These are phyloP conservation scores for Pichia gijzeniarum DNA, from an alignment of 805 yeast species.

Conservation along the genomic window DNA sequence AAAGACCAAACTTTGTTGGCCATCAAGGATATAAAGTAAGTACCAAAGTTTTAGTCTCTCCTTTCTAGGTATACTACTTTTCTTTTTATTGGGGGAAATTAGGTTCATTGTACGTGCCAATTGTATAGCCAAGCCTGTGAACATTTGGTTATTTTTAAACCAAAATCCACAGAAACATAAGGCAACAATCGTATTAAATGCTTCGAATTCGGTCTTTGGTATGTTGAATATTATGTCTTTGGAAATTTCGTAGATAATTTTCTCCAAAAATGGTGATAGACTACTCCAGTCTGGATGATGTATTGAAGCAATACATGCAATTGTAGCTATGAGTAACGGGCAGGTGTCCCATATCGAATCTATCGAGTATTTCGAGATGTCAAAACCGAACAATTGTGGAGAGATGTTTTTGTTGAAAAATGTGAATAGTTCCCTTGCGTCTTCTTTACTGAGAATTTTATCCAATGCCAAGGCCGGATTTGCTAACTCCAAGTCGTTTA, in stretches of 20 bases:
- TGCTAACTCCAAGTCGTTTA: neutral
- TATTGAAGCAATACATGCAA: constrained; percentile 55
- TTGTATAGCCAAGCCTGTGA: constrained; percentile 63
- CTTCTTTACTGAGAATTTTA: constrained; percentile 17
- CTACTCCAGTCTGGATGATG: constrained; percentile 41
- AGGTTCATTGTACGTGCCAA: constrained; percentile 50
- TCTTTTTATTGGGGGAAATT: constrained; percentile 24
- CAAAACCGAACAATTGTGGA: constrained; percentile 63
- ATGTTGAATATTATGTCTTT: constrained; percentile 30
- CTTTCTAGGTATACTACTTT: constrained; percentile 25
- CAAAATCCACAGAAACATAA: constrained; percentile 62
- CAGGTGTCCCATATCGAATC: constrained; percentile 47
- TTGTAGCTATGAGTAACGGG: constrained; percentile 52
- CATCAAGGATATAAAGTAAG: constrained; percentile 56
- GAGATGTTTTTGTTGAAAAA: constrained; percentile 51
- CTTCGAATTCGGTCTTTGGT: constrained; percentile 39
- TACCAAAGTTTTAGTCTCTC: constrained; percentile 60
- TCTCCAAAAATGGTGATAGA: constrained; percentile 24
- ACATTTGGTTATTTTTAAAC: constrained; percentile 59
- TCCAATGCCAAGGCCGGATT: constrained; percentile 12
- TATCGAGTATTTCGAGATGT: constrained; percentile 42
- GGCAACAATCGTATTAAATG: constrained; percentile 56
- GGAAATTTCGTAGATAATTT: constrained; percentile 25
- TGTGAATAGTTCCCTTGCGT: constrained; percentile 42
- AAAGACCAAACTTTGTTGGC: constrained; percentile 58